Evolutionary conservation across 345 rosid species (phyloP).

Genomic region (Orychophragmus violaceus): DNA sequence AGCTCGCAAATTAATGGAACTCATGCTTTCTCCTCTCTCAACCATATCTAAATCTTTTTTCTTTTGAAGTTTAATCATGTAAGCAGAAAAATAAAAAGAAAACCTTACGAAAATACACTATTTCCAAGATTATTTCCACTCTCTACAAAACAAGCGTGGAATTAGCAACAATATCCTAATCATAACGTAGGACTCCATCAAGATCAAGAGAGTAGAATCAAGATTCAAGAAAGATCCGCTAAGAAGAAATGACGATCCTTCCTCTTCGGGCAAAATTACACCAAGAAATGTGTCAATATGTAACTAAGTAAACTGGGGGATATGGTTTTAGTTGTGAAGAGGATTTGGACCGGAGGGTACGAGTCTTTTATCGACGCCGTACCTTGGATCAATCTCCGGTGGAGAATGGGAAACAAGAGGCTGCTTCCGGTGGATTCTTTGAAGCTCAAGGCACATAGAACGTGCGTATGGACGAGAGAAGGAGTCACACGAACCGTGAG

Average conservation of each 20-base stretch:
- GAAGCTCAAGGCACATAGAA: slow-evolving; percentile 31
- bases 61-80: not conserved
- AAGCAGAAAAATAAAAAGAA: not conserved
- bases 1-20: slow-evolving; percentile 28
- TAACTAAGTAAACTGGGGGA: not conserved
- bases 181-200: not conserved
- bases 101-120: not conserved
- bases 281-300: not conserved
- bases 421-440: slow-evolving; percentile 25
- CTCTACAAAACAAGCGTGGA: slow-evolving; percentile 30
- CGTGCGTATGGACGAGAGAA: slow-evolving; percentile 31
- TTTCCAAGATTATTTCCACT: slow-evolving; percentile 29
- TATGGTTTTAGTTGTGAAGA: slow-evolving; percentile 51
- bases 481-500: slow-evolving; percentile 24
- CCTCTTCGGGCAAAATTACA: not conserved
- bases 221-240: not conserved
- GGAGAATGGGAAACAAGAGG: slow-evolving; percentile 15
- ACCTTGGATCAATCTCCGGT: slow-evolving; percentile 66
- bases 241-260: not conserved
- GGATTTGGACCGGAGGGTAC: slow-evolving; percentile 95
- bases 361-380: slow-evolving; percentile 72
- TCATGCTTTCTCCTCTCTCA: slow-evolving; percentile 30
- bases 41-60: slow-evolving; percentile 5
- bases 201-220: not conserved
- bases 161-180: slow-evolving; percentile 10